phyloP scores from a whole-genome alignment of 1,139 yeast genomes.

The Taphrina wiesneri region DNA sequence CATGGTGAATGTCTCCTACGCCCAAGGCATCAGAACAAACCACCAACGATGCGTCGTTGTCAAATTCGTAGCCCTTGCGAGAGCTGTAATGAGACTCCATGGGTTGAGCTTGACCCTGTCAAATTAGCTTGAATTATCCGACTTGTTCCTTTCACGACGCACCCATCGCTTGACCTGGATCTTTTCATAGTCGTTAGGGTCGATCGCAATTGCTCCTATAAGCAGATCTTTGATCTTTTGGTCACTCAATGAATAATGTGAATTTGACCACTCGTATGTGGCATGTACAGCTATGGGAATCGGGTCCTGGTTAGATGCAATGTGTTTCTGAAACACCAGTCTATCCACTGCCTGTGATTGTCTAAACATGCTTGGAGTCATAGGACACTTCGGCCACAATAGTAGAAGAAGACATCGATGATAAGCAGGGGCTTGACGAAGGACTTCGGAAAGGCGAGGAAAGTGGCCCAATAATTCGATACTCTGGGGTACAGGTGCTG shows the following conservation, averaged over 20 bases:
- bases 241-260: neutral
- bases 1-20: constrained; percentile 16
- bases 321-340: constrained; percentile 9
- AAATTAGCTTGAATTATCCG: neutral
- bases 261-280: constrained; percentile 12
- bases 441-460: neutral
- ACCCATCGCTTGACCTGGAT: constrained; percentile 29
- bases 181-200: constrained; percentile 5
- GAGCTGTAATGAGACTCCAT: neutral
- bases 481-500: constrained; percentile 26
- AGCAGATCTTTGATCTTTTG: neutral
- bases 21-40: constrained; percentile 27
- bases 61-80: neutral
- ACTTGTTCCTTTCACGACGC: neutral
- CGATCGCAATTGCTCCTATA: neutral
- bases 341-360: neutral
- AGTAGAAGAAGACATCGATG: constrained; percentile 1
- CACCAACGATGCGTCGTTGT: neutral
- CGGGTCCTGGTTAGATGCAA: constrained; percentile 5
- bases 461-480: neutral
- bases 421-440: constrained; percentile 6
- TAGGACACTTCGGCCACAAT: constrained; percentile 18
- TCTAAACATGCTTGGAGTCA: neutral
- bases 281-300: constrained; percentile 23
- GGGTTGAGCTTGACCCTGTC: constrained; percentile 22